Conservation (phyloP, 768 basidiomycete genomes). For the Russula griseocarnosa region DNA sequence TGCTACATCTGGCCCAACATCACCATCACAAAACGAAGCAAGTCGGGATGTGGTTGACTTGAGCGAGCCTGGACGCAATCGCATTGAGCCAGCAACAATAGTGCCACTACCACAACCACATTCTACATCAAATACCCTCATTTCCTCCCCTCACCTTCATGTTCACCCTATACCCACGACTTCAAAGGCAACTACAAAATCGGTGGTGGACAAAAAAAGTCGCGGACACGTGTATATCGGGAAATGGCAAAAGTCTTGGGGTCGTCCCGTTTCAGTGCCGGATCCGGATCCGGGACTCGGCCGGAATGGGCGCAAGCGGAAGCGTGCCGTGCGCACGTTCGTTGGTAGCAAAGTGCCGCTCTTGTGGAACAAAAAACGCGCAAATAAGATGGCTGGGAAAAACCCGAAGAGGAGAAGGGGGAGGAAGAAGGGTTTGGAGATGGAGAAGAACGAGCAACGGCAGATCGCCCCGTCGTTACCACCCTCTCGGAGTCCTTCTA, state of each 20-base stretch:
- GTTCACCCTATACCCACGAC: not conserved
- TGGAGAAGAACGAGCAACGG: not conserved
- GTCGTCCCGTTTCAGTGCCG: not conserved
- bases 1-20: not conserved
- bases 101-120: not conserved
- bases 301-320: not conserved
- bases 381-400: not conserved
- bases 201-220: not conserved
- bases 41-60: not conserved
- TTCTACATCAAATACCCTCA: not conserved
- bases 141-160: not conserved
- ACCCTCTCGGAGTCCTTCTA: not conserved
- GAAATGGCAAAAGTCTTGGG: constrained; percentile 17
- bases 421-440: not conserved
- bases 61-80: not conserved
- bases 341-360: constrained; percentile 8
- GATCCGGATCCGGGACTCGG: constrained; percentile 9
- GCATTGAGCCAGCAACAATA: no score
- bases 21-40: not conserved
- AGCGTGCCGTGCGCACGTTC: not conserved
- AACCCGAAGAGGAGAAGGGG: not conserved
- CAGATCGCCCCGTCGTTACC: not conserved
- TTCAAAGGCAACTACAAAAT: not conserved
- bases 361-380: no score
- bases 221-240: not conserved